These are phyloP conservation scores for Posidonia australis DNA, from an alignment of 106 monocot genomes.

Conservation along the genomic window DNA sequence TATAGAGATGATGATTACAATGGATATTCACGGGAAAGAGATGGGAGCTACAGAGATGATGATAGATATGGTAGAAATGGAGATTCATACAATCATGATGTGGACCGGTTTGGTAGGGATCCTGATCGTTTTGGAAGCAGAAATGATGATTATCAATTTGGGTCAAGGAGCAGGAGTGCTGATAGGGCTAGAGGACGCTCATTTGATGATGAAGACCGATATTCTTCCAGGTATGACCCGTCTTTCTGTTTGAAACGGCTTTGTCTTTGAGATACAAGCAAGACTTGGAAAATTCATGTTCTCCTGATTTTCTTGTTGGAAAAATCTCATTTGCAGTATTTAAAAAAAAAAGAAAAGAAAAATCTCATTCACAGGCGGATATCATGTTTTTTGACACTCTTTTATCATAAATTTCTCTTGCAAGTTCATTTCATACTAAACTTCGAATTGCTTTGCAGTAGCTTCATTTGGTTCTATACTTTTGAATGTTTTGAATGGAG, in stretches of 20 bases:
- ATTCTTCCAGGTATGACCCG: constrained; percentile 51
- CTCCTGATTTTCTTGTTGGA: too few relatives aligned
- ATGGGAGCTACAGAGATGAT: constrained; percentile 54
- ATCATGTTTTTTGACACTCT: too few relatives aligned
- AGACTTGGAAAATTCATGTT: too few relatives aligned
- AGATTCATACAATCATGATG: constrained; percentile 34
- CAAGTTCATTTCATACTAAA: too few relatives aligned
- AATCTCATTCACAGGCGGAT: too few relatives aligned
- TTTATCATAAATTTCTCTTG: too few relatives aligned
- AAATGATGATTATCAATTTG: constrained; percentile 44
- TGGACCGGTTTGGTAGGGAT: constrained; percentile 41
- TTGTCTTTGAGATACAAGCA: not conserved
- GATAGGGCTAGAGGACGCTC: constrained; percentile 42
- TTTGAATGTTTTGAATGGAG: too few relatives aligned
- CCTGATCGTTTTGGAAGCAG: constrained; percentile 40
- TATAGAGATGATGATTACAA: constrained; percentile 49
- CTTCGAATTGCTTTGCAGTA: too few relatives aligned
- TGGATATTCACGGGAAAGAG: constrained; percentile 43
- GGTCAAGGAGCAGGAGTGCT: constrained; percentile 45
- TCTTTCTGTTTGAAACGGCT: not conserved
- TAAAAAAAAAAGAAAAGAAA: too few relatives aligned
- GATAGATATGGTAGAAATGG: constrained; percentile 53
- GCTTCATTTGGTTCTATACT: too few relatives aligned
- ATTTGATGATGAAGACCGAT: constrained; percentile 64
- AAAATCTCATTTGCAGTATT: too few relatives aligned